These are phyloP conservation scores for Lepiota subincarnata DNA, from an alignment of 768 basidiomycete species.

Conservation along the genomic window DNA sequence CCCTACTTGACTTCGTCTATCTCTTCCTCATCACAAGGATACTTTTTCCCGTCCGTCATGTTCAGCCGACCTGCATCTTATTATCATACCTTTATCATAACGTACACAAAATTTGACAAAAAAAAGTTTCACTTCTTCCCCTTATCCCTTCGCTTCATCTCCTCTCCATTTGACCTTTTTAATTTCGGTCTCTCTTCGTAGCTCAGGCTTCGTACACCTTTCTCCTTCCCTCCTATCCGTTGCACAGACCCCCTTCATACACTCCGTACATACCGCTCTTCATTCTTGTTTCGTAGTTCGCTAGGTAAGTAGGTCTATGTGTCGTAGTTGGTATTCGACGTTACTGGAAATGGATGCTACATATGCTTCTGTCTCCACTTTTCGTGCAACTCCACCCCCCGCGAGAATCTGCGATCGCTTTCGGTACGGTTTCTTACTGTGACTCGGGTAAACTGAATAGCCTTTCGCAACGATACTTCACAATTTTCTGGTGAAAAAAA, in stretches of 20 bases:
- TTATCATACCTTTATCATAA: slow-evolving; percentile 12
- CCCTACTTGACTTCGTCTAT: slow-evolving; percentile 7
- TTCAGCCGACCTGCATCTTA: slow-evolving; percentile 9
- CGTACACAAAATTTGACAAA: not conserved
- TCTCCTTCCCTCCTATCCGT: slow-evolving; percentile 17
- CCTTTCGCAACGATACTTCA: not conserved
- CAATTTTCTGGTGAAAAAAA: not conserved
- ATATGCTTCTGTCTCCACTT: slow-evolving; percentile 27
- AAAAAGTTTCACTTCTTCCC: slow-evolving; percentile 18
- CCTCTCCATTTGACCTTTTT: slow-evolving; percentile 21
- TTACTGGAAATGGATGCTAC: slow-evolving; percentile 27
- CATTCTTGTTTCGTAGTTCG: slow-evolving; percentile 19
- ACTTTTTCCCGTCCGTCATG: slow-evolving; percentile 1
- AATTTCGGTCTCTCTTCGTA: slow-evolving; percentile 17
- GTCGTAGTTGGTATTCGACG: slow-evolving; percentile 20
- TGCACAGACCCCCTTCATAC: slow-evolving; percentile 16
- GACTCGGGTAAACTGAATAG: not conserved
- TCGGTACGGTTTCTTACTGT: not conserved
- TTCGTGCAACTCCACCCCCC: not conserved
- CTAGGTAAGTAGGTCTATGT: slow-evolving; percentile 48
- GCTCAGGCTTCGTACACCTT: slow-evolving; percentile 16
- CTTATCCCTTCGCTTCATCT: slow-evolving; percentile 32
- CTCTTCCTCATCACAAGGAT: slow-evolving; percentile 8
- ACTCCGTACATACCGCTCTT: slow-evolving; percentile 14
- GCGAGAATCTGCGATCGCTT: not conserved